Conservation (phyloP, 768 basidiomycete species). For the Tylopilus cervinicoccineus region DNA sequence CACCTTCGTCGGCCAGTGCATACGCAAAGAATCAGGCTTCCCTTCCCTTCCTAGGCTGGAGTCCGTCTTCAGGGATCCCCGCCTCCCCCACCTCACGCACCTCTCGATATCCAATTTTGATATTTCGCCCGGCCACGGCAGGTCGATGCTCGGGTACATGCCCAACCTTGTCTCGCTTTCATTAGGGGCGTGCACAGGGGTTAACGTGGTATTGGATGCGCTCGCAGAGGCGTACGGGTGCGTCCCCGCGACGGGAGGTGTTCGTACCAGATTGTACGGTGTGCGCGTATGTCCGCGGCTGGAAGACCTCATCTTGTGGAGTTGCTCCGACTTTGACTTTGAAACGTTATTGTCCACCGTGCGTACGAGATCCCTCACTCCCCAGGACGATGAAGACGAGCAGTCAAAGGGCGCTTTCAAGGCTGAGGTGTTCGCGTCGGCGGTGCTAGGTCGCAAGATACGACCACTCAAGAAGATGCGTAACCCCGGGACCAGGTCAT, state of each 20-base stretch:
- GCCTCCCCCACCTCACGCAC: slow-evolving; percentile 46
- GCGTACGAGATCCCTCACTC: slow-evolving; percentile 26
- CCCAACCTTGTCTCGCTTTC: slow-evolving; percentile 46
- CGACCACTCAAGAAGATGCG: slow-evolving; percentile 36
- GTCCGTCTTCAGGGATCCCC: slow-evolving; percentile 53
- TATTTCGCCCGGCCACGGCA: slow-evolving; percentile 37
- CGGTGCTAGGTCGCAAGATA: slow-evolving; percentile 27
- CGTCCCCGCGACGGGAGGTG: slow-evolving; percentile 10
- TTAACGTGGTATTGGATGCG: slow-evolving; percentile 37
- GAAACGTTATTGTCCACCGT: slow-evolving; percentile 36
- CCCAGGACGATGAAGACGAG: slow-evolving; percentile 14
- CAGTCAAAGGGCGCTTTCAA: slow-evolving; percentile 11
- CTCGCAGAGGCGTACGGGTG: slow-evolving; percentile 37
- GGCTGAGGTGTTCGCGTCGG: slow-evolving; percentile 21
- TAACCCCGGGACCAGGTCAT: slow-evolving; percentile 5
- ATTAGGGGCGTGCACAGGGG: slow-evolving; percentile 44
- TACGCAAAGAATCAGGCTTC: slow-evolving; percentile 17
- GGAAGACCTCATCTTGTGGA: slow-evolving; percentile 50
- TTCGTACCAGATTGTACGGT: slow-evolving; percentile 23
- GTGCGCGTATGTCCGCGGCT: slow-evolving; percentile 49
- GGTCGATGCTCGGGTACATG: slow-evolving; percentile 48
- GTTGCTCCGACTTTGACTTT: slow-evolving; percentile 43
- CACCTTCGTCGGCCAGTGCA: slow-evolving; percentile 33
- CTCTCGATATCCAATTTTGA: slow-evolving; percentile 48
- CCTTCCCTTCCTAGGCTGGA: slow-evolving; percentile 46